These are phyloP conservation scores for Trametes sanguinea DNA, from an alignment of 768 basidiomycete genomes.

Conservation along the genomic window DNA sequence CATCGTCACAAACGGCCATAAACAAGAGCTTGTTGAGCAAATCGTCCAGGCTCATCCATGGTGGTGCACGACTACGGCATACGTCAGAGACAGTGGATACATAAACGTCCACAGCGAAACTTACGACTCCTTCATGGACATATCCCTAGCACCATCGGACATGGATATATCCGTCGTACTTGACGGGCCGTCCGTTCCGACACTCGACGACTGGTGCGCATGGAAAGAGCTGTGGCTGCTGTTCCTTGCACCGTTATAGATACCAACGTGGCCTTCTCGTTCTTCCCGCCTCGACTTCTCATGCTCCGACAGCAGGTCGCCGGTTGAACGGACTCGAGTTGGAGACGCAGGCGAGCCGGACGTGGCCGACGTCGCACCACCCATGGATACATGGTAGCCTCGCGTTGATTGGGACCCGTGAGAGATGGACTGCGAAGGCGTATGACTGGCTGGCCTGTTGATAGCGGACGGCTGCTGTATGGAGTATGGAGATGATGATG, in stretches of 20 bases:
- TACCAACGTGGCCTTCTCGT: constrained; percentile 17
- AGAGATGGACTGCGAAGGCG: constrained; percentile 22
- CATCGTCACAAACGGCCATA: constrained; percentile 81
- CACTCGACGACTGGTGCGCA: constrained; percentile 3
- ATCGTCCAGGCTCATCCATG: constrained; percentile 78
- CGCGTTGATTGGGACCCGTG: constrained; percentile 9
- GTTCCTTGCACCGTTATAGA: constrained; percentile 10
- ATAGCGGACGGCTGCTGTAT: constrained; percentile 29
- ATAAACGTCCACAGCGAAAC: constrained; percentile 27
- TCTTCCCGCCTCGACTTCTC: constrained; percentile 28
- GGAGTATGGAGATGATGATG: constrained; percentile 41
- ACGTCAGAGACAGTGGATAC: not conserved
- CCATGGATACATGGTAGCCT: constrained; percentile 9
- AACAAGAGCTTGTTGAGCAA: constrained; percentile 82
- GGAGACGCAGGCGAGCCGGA: constrained; percentile 47
- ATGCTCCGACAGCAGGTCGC: constrained; percentile 50
- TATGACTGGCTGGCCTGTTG: constrained; percentile 31
- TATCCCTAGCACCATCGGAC: constrained; percentile 26
- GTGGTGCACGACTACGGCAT: constrained; percentile 50
- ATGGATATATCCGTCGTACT: constrained; percentile 25
- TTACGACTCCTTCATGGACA: constrained; percentile 50
- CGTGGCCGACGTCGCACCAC: constrained; percentile 22
- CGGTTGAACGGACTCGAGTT: constrained; percentile 56
- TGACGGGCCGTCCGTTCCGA: constrained; percentile 13
- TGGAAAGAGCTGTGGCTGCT: constrained; percentile 18